Base-by-base conservation (phyloP, 2,329 filamentous ascomycete species). In the Thermothelomyces thermophilus region DNA sequence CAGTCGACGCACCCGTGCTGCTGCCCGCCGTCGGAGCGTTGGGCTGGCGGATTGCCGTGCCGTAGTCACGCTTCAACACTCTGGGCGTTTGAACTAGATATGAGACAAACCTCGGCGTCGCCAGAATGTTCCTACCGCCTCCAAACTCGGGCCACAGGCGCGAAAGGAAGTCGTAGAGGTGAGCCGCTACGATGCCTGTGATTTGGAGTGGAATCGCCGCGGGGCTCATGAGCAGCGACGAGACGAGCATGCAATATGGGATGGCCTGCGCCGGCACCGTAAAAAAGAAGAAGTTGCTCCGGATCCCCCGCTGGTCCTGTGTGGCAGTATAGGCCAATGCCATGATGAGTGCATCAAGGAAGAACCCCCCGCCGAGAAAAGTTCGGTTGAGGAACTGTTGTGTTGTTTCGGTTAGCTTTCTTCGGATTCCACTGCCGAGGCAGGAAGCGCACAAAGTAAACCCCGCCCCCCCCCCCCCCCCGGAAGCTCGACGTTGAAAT, bases 121-220 rank as follows among this genome's bases (percentile, higher is more conserved):
- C 73, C 31, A 96, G 74, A 42, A 84, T 75, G 63, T 90, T 95
- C 45, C 73, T 75, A 0, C 93, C 93, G 49, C 87, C 87, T 28
- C 90, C 91, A 63, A 93, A 93, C 48, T 87, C 82, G 5, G 93
- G 93, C 75, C 90, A 97, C 36, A 96, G 76, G 42, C 87, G 80
- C 2, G 87, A 89, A 43, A 96, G 68, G 63, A 97, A 98, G 65
- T 97, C 87, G 68, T 89, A 95, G 17, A 93, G 63, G 66, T 98
- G 93, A 4, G 90, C 90, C 11, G 90, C 87, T 37, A 95, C 57
- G 10, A 98, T 74, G n/a, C 93, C 93, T 30, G 80, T 87, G 4
- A 81, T 67, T 62, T 94, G 83, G 3, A 83, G 62, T 49, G 86
- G 63, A 10, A 86, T 76, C 16, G 69, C 58, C 31, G 75, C 74